These are phyloP conservation scores for Magnolia officinalis DNA, from an alignment of 164 flowering plant species.

Conservation along the genomic window DNA sequence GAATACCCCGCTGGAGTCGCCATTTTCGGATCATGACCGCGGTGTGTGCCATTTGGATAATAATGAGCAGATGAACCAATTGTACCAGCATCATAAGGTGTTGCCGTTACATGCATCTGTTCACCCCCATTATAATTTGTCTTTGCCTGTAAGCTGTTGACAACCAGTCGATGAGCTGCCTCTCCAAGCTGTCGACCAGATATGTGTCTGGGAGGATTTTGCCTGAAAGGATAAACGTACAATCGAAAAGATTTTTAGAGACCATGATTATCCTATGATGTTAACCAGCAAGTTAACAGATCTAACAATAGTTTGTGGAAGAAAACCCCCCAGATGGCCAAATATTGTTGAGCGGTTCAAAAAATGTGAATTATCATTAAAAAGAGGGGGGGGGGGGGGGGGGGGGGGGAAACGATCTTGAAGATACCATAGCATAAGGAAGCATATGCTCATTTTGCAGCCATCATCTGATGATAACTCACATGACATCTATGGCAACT, in stretches of 20 bases:
- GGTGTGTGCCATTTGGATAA: constrained; percentile 22
- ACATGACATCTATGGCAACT: background rate
- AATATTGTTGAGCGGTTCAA: background rate
- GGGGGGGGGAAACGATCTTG: too few relatives aligned
- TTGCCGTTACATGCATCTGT: constrained; percentile 21
- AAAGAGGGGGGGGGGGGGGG: too few relatives aligned
- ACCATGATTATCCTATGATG: background rate
- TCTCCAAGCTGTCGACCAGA: constrained; percentile 83
- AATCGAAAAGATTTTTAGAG: background rate
- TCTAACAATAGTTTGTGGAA: background rate
- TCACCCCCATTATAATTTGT: constrained; percentile 25
- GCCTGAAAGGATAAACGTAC: constrained; percentile 26
- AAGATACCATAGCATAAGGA: background rate
- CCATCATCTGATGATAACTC: background rate
- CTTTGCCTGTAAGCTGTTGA: constrained; percentile 63
- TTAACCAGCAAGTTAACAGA: background rate
- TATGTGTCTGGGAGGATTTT: constrained; percentile 45
- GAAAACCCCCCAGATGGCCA: background rate
- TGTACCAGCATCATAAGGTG: constrained; percentile 23
- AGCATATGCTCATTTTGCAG: background rate
- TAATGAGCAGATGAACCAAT: constrained; percentile 18
- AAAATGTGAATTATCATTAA: background rate
- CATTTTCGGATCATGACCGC: constrained; percentile 20
- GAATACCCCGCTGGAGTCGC: constrained; percentile 17
- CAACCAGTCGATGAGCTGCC: constrained; percentile 81